Evolutionary conservation across 1,284 basidiomycete genomes (phyloP), one percentile per base, ranked within the genome.

Genomic region (Cerioporus squamosus): DNA sequence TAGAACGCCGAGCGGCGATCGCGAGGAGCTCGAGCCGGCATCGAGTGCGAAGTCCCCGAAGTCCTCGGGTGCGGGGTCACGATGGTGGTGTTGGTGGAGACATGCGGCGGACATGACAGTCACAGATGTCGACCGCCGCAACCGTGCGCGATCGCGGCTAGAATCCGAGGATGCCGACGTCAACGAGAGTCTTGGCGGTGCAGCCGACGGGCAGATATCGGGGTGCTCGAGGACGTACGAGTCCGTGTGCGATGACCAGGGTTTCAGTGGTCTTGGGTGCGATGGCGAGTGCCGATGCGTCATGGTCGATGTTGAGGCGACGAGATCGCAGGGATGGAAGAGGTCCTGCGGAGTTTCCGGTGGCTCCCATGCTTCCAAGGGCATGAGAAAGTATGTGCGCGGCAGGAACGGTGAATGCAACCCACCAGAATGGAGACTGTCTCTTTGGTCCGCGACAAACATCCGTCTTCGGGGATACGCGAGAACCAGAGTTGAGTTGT

Each of bases 1-100:
- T 24, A 59, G 15, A 42, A 51, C 44, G 20, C 50, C 56, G 42
- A 61, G 44, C 33, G 44, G 42, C 39, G 62, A 54, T 24, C 49
- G 47, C 44, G 36, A 18, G 39, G 15, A 15, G 40, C 33, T 39
- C n/a, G n/a, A n/a, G 23, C 39, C 42, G 18, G 38, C 38, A 18
- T 43, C 49, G 49, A 45, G 49, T 26, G 12, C 36, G 44, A 46
- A 29, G 20, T 53, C 49, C 10, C 40, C 18, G n/a, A 20, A 18
- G 40, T 18, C n/a, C 40, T 15, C 17, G 40, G 22, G 18, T 20
- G 20, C 24, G 53, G 50, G 17, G 17, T 5, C 42, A 31, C 12
- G 42, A 22, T n/a, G 23, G 44, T 6, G 44, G 44, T 12, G 44
- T 18, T 12, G 17, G 44, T 20, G 17, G 44, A 24, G 44, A 22